A percentile compares a stretch with the other conserved stretches of the same genome.
phyloP scores from a whole-genome alignment of 2,329 filamentous ascomycete genomes.

The Penicillium hordei region DNA sequence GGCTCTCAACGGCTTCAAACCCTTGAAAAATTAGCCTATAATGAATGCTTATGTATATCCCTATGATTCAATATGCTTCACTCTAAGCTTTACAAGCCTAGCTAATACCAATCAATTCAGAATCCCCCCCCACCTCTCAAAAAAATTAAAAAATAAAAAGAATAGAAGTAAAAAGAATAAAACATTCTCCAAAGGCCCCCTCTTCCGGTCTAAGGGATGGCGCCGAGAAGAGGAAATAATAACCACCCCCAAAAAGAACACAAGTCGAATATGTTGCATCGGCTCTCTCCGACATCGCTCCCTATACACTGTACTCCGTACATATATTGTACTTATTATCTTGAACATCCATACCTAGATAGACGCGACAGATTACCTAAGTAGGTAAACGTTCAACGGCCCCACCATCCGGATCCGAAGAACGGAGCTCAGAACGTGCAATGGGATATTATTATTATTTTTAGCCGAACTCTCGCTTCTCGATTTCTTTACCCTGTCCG shows the following conservation, averaged over 20 bases:
- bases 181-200: no score
- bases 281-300: not conserved
- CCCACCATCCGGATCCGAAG: slow-evolving; percentile 32
- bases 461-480: slow-evolving; percentile 1
- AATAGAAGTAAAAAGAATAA: no score
- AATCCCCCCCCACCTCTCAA: no score
- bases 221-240: slow-evolving; percentile 9
- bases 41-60: not conserved
- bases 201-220: no score
- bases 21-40: not conserved
- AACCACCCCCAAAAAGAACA: not conserved
- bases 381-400: slow-evolving; percentile 21
- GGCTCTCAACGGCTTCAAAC: slow-evolving; percentile 18
- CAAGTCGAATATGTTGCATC: not conserved
- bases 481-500: not conserved
- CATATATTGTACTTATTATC: not conserved
- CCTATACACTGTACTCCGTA: not conserved
- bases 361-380: not conserved
- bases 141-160: not conserved
- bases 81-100: not conserved
- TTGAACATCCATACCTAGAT: not conserved
- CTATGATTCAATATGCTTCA: not conserved
- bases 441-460: not conserved
- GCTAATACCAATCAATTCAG: not conserved
- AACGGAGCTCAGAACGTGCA: slow-evolving; percentile 13